Evolutionary conservation across 805 yeast species (phyloP).

Genomic region (Cyberlindnera suaveolens): DNA sequence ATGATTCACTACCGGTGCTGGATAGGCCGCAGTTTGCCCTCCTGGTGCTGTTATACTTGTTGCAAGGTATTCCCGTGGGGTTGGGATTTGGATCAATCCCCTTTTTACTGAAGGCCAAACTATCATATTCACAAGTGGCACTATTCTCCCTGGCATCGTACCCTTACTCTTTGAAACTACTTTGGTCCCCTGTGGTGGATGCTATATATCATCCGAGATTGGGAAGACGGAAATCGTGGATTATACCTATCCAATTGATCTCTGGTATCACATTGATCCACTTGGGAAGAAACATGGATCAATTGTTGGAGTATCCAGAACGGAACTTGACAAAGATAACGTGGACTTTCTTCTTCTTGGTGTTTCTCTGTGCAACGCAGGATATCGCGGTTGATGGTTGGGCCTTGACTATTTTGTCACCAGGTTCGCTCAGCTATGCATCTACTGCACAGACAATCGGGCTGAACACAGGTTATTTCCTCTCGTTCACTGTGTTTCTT

Average conservation of each 20-base stretch:
- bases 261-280: constrained; percentile 62
- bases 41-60: constrained; percentile 65
- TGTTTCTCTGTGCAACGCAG: constrained; percentile 91
- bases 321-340: constrained; percentile 54
- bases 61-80: constrained; percentile 97
- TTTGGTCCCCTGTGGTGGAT: constrained; percentile 97
- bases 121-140: constrained; percentile 86
- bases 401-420: constrained; percentile 86
- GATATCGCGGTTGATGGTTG: constrained; percentile 99
- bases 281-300: constrained; percentile 56
- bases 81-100: constrained; percentile 93
- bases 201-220: constrained; percentile 60
- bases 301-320: constrained; percentile 42
- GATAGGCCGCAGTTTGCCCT: constrained; percentile 76
- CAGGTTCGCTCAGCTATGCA: constrained; percentile 78
- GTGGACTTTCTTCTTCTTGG: constrained; percentile 63
- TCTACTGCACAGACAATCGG: constrained; percentile 98
- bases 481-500: constrained; percentile 84
- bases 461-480: constrained; percentile 85
- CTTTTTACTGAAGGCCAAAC: constrained; percentile 73
- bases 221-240: constrained; percentile 92
- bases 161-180: constrained; percentile 85
- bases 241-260: constrained; percentile 83
- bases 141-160: constrained; percentile 87
- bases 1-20: constrained; percentile 23